Percentiles rank a stretch among this genome's conserved stretches.
phyloP scores from a whole-genome alignment of 2,329 filamentous ascomycete species.

The Penicillium paneum region DNA sequence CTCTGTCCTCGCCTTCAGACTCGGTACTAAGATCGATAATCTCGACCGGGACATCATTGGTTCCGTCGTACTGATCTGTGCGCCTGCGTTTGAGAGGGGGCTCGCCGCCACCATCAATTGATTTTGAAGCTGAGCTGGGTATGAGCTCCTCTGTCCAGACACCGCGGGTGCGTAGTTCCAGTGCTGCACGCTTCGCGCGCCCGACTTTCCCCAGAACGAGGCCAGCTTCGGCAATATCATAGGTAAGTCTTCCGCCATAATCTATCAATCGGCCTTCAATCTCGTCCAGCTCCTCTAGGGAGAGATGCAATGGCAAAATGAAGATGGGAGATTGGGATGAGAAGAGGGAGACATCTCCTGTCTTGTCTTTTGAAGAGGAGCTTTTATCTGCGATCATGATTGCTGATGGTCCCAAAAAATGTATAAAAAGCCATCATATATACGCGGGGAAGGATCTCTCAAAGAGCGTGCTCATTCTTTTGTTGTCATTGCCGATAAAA shows the following conservation, averaged over 20 bases:
- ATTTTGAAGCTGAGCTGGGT: background rate
- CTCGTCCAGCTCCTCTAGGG: conserved; percentile 58
- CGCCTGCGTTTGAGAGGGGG: conserved; percentile 31
- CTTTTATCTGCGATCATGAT: background rate
- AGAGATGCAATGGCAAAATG: conserved; percentile 68
- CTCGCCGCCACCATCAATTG: background rate
- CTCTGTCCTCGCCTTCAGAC: conserved; percentile 29
- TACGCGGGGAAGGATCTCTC: background rate
- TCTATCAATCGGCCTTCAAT: conserved; percentile 62
- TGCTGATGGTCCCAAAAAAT: background rate
- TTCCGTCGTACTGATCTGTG: background rate
- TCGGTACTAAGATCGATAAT: conserved; percentile 32
- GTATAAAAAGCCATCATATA: background rate
- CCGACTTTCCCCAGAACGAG: conserved; percentile 72
- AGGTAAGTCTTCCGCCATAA: conserved; percentile 60
- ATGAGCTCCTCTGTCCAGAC: conserved; percentile 49
- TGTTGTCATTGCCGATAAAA: no score
- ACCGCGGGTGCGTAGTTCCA: conserved; percentile 71
- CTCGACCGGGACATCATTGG: conserved; percentile 6
- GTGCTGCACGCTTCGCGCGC: conserved; percentile 66
- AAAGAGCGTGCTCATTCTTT: background rate
- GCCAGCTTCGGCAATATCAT: conserved; percentile 67
- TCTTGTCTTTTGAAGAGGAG: background rate
- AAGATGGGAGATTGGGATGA: conserved; percentile 61
- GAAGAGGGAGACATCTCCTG: conserved; percentile 25